These are phyloP conservation scores for Camelina sativa DNA, from an alignment of 345 rosid species.

Conservation along the genomic window DNA sequence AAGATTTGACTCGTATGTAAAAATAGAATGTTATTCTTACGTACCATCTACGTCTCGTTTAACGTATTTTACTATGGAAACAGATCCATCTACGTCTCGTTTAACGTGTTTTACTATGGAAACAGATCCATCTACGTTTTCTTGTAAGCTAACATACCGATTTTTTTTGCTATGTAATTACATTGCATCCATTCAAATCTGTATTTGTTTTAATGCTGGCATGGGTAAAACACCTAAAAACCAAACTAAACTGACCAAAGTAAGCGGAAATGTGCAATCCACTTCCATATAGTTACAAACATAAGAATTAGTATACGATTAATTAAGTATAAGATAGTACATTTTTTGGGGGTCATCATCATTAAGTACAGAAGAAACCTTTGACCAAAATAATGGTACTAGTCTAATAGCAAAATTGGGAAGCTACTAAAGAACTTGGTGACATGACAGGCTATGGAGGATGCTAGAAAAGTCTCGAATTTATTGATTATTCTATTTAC, in stretches of 20 bases:
- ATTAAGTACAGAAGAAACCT: not conserved
- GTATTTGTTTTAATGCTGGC: not conserved
- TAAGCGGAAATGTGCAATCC: not conserved
- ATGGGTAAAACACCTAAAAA: not conserved
- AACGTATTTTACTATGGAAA: too few relatives aligned
- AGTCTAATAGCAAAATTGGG: constrained; percentile 2
- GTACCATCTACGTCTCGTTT: too few relatives aligned
- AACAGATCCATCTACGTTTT: too few relatives aligned
- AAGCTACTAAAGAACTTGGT: not conserved
- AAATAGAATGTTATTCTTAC: too few relatives aligned
- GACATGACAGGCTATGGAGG: not conserved
- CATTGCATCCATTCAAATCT: not conserved
- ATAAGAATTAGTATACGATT: not conserved
- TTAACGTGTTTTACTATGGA: too few relatives aligned
- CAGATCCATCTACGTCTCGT: too few relatives aligned
- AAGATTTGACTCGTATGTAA: too few relatives aligned
- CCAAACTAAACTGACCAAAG: not conserved
- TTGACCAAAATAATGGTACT: not conserved
- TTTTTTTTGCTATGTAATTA: not conserved
- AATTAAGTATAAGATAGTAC: not conserved
- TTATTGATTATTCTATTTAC: constrained; percentile 23
- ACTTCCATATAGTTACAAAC: too few relatives aligned
- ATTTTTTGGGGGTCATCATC: not conserved
- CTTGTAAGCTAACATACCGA: too few relatives aligned
- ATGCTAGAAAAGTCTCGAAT: constrained; percentile 10